Conservation (phyloP, 257 asterid genomes). For the Nyctanthes arbortristis region DNA sequence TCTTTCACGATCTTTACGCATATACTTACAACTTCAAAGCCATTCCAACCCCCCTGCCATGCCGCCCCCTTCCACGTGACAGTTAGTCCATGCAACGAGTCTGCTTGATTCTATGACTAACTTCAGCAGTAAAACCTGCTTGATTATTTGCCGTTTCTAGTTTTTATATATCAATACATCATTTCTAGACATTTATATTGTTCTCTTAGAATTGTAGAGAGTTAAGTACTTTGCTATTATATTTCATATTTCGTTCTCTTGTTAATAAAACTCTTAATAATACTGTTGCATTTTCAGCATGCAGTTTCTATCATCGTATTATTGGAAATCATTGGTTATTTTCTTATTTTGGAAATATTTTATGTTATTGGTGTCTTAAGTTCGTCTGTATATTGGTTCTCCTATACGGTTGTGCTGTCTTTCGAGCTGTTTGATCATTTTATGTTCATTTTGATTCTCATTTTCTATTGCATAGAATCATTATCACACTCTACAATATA, state of each 20-base stretch:
- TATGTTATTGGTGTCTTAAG: neutral
- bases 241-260: neutral
- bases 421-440: no score
- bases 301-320: neutral
- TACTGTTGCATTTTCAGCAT: neutral
- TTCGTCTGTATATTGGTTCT: no score
- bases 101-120: no score
- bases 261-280: neutral
- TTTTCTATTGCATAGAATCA: no score
- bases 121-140: neutral
- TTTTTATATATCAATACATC: neutral
- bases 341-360: neutral
- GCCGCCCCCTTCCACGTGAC: neutral
- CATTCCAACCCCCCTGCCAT: no score
- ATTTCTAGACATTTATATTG: neutral
- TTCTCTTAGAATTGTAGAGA: neutral
- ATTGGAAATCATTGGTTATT: neutral
- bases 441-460: no score
- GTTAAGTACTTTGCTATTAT: neutral
- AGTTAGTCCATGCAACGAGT: neutral
- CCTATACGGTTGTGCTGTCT: no score
- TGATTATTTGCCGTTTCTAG: neutral
- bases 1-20: slow-evolving; percentile 7
- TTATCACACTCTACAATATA: no score
- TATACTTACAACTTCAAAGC: neutral